Evolutionary conservation across 2,329 filamentous ascomycete genomes (phyloP).

Genomic region (Ophidiomyces ophidiicola): DNA sequence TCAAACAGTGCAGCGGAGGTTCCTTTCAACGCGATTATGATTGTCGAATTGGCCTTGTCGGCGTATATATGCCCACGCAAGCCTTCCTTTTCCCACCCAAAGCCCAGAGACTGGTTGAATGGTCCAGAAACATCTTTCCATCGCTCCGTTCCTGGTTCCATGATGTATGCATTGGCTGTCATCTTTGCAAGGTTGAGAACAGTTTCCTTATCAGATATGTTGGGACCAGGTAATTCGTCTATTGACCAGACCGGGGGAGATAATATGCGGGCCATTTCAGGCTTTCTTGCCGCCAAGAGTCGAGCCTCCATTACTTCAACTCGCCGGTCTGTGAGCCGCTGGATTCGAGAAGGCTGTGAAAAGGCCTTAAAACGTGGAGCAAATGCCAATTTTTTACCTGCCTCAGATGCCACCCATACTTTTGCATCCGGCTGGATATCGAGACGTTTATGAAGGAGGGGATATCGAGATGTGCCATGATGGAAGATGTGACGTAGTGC

Average conservation of each 20-base stretch:
- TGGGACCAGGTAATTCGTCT: constrained; percentile 65
- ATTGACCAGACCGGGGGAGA: constrained; percentile 68
- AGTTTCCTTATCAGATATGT: constrained; percentile 74
- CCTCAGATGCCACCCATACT: constrained; percentile 35
- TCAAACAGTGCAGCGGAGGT: constrained; percentile 86
- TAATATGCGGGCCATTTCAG: constrained; percentile 55
- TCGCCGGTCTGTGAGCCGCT: constrained; percentile 68
- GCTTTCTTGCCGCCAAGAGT: constrained; percentile 57
- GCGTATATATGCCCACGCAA: constrained; percentile 86
- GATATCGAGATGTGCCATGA: constrained; percentile 71
- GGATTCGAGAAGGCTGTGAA: constrained; percentile 57
- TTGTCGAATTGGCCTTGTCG: constrained; percentile 70
- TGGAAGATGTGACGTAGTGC: constrained; percentile 78
- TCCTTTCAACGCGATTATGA: constrained; percentile 87
- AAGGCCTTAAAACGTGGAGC: constrained; percentile 47
- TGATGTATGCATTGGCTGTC: constrained; percentile 79
- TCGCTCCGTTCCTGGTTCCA: constrained; percentile 56
- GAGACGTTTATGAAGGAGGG: constrained; percentile 60
- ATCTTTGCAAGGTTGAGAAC: constrained; percentile 76
- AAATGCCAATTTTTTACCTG: constrained; percentile 29
- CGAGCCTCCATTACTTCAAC: constrained; percentile 66
- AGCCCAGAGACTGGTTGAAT: constrained; percentile 78
- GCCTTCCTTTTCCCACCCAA: constrained; percentile 85
- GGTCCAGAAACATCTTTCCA: constrained; percentile 70
- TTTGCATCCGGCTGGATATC: constrained; percentile 54